phyloP scores from a whole-genome alignment of 805 yeast genomes.

The Candida coleopterorum region DNA sequence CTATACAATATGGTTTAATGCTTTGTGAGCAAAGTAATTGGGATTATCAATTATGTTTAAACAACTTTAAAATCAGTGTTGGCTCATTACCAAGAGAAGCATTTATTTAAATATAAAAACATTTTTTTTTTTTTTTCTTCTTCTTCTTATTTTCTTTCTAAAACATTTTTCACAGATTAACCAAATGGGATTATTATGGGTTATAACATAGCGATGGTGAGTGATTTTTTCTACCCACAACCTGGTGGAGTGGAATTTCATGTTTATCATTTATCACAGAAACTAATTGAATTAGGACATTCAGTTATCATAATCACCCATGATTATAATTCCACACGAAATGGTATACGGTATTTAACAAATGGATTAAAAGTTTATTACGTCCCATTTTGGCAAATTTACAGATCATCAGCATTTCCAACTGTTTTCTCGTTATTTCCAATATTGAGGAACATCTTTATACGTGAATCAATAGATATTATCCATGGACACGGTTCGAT shows the following conservation, averaged over 20 bases:
- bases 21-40: slow-evolving; percentile 84
- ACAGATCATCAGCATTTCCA: slow-evolving; percentile 82
- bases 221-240: slow-evolving; percentile 97
- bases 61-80: slow-evolving; percentile 67
- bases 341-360: slow-evolving; percentile 77
- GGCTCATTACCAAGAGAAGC: slow-evolving; percentile 44
- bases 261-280: slow-evolving; percentile 84
- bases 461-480: slow-evolving; percentile 80
- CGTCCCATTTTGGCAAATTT: slow-evolving; percentile 75
- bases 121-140: slow-evolving; percentile 1
- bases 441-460: slow-evolving; percentile 72
- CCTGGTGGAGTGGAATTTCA: slow-evolving; percentile 98
- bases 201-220: slow-evolving; percentile 63
- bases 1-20: slow-evolving; percentile 74
- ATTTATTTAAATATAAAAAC: slow-evolving; percentile 11
- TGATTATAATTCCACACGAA: slow-evolving; percentile 74
- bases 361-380: slow-evolving; percentile 93
- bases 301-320: slow-evolving; percentile 86
- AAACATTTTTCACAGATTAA: not conserved
- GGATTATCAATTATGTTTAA: slow-evolving; percentile 67
- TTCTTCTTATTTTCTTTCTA: no score
- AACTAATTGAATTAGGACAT: slow-evolving; percentile 75
- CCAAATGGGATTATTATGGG: slow-evolving; percentile 14
- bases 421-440: slow-evolving; percentile 88
- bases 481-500: slow-evolving; percentile 95